Evolutionary conservation across 345 rosid species (phyloP), one percentile per base, ranked within the genome.

Genomic region (Murraya koenigii): DNA sequence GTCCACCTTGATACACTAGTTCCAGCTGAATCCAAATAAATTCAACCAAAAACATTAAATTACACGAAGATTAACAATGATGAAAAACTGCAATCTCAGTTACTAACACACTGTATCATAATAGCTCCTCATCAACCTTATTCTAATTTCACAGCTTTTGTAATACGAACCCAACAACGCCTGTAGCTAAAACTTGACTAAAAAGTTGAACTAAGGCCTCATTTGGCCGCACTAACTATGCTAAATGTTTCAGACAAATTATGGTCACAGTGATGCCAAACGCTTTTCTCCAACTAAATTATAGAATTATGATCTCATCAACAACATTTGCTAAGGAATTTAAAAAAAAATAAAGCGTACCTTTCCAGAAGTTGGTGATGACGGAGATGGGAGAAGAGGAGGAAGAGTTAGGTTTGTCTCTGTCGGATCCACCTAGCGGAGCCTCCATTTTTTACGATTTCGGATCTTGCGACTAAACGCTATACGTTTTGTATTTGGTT

Each of bases 331-430:
- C 68, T 61, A 28, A 11, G 11, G 32, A 22, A 20, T 17, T 2
- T 20, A 9, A 41, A n/a, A 30, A 11, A 44, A 22, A 3, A 72
- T 6, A 64, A 28, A 22, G 54, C 11, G 22, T 54, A 93, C 99
- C 99, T 96, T 86, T 90, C 99, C 99, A 96, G 89, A 92, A 96
- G 86, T 84, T 88, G 79, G 95, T 84, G 83, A 94, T 90, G 74
- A 87, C 86, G 39, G 94, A 82, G 83, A 89, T 75, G 44, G 98
- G 97, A 83, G 98, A 93, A 65, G 96, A 66, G 66, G 91, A 80
- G 66, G 91, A 80, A 66, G 89, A 83, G 83, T 75, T 79, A 61
- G 95, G 75, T 75, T 88, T 92, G 69, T 94, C 93, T 70, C 94
- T 75, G 72, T 92, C 96, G 80, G 90, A 90, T 82, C 97, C 97